Percentiles rank a stretch among this genome's conserved stretches.
Evolutionary conservation across 257 asterid genomes (phyloP).

Genomic region (Plantago ovata): DNA sequence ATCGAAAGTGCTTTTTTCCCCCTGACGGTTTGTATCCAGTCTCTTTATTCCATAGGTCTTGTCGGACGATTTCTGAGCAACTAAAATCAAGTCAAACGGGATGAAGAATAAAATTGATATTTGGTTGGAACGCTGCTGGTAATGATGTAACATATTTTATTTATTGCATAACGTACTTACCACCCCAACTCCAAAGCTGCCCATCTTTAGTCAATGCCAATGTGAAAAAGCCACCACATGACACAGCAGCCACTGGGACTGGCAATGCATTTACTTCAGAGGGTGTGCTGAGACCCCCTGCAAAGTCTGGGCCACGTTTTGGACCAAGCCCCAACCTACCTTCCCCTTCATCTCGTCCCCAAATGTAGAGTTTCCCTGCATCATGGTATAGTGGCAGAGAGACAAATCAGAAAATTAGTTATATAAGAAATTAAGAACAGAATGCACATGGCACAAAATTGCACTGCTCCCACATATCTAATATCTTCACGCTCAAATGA

Average conservation of each 20-base stretch:
- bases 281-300: conserved; percentile 90
- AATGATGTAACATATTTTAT: too few species aligned
- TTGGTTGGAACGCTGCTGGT: too few species aligned
- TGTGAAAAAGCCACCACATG: conserved; percentile 98
- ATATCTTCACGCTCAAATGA: background rate
- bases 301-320: conserved; percentile 83
- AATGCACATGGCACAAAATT: too few species aligned
- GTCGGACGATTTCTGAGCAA: too few species aligned
- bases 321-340: conserved; percentile 99
- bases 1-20: background rate
- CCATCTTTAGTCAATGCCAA: conserved; percentile 87
- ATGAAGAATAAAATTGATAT: too few species aligned
- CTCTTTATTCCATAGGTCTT: too few species aligned
- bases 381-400: conserved; percentile 17
- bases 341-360: conserved; percentile 99
- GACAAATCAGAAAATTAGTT: conserved; percentile 22
- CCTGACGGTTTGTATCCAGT: too few species aligned
- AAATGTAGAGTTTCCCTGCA: conserved; percentile 75
- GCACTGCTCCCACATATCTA: background rate
- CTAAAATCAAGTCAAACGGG: too few species aligned
- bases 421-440: background rate
- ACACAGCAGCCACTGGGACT: conserved; percentile 73
- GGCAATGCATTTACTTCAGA: conserved; percentile 69
- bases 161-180: conserved; percentile 32
- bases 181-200: conserved; percentile 98